Evolutionary conservation across 495 filamentous ascomycete species (phyloP), one percentile per base, ranked within the genome.

Genomic region (Penicillium ochrochloron): DNA sequence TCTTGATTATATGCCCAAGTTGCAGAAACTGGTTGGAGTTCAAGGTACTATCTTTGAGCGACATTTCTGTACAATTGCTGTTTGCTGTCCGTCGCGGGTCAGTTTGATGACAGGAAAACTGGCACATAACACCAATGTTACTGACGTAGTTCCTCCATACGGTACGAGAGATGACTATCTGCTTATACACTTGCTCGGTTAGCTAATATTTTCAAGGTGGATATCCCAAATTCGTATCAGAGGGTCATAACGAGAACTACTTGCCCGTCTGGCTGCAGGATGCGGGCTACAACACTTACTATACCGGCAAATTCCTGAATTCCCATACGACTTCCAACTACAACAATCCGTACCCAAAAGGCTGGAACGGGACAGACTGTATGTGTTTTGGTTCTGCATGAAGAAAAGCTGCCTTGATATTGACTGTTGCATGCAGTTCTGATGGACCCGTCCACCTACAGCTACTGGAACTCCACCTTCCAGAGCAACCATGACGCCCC

Each of bases 221-320:
- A 5, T 90, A 89, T 53, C 88, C 87, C 14, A 89, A 89, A 62
- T 85, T 91, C 52, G 72, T 89, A 42, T 68, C 66, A 21, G 82
- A 85, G 33, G 87, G 89, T 2, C 77, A 84, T 61, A 90, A 91
- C 66, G 80, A 86, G 15, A 81, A 84, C 62, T 90, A 88, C 64
- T 82, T 91, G 2, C 88, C 88, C 2, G 61, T 88, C 5, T 91
- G 89, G 89, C 80, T 91, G 31, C 88, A 91, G 67, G 71, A 86
- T 14, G 84, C 84, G 3, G 87, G 87, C 27, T 89, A 90, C 70
- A 81, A 85, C 67, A 91, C 89, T 0, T 90, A 89, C 74, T 90
- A 90, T 70, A 84, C 84, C 7, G 88, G 89, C 42, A 92, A 91
- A 71, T 79, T 92, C 3, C 88, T 86, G 75, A 91, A 91, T 66